phyloP scores from a whole-genome alignment of 495 filamentous ascomycete genomes.

The Podospora pseudopauciseta region DNA sequence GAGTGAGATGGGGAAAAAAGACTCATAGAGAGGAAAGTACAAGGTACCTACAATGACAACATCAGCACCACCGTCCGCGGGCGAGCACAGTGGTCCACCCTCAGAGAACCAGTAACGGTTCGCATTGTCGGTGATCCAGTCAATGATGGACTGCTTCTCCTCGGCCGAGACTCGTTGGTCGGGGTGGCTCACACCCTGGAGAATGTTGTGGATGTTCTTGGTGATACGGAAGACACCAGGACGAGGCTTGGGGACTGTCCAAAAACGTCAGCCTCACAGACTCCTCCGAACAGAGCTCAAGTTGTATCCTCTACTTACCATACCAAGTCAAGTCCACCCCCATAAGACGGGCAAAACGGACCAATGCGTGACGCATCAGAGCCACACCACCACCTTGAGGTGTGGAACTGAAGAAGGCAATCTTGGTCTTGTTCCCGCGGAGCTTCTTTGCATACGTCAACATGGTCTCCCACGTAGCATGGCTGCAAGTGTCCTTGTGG shows the following conservation, averaged over 20 bases:
- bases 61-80: slow-evolving; percentile 71
- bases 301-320: slow-evolving; percentile 36
- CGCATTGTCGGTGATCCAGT: slow-evolving; percentile 78
- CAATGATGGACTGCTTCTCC: slow-evolving; percentile 56
- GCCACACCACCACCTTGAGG: slow-evolving; percentile 87
- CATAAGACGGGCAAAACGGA: slow-evolving; percentile 65
- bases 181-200: slow-evolving; percentile 72
- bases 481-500: slow-evolving; percentile 59
- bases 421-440: slow-evolving; percentile 61
- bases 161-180: slow-evolving; percentile 58
- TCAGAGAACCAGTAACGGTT: slow-evolving; percentile 69
- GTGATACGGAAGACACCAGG: slow-evolving; percentile 83
- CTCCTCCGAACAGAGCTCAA: neutral
- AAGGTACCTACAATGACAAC: slow-evolving; percentile 59
- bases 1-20: slow-evolving; percentile 11
- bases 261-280: neutral
- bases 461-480: slow-evolving; percentile 64
- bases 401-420: slow-evolving; percentile 84
- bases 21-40: neutral
- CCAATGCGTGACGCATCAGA: slow-evolving; percentile 81
- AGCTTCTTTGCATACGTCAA: slow-evolving; percentile 64
- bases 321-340: slow-evolving; percentile 76
- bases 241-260: slow-evolving; percentile 71
- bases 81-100: slow-evolving; percentile 64
- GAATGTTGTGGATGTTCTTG: slow-evolving; percentile 89